Conservation (phyloP, 345 rosid genomes). For the Salix arbutifolia region DNA sequence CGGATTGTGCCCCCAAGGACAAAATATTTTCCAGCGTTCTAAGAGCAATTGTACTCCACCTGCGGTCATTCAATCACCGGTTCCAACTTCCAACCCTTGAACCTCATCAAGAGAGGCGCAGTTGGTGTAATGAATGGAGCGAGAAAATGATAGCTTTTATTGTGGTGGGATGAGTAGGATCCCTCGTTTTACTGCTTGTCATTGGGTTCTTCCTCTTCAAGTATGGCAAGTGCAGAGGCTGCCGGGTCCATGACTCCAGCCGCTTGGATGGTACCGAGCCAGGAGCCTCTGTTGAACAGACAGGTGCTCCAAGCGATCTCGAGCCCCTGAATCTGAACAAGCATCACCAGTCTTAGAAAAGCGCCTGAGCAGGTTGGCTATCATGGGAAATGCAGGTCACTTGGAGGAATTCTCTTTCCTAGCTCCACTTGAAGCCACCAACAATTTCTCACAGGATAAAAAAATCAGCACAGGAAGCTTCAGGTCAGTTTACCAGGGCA, state of each 20-base stretch:
- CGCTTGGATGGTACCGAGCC: slow-evolving; percentile 38
- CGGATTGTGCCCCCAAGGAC: slow-evolving; percentile 26
- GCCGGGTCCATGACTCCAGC: slow-evolving; percentile 71
- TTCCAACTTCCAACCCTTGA: slow-evolving; percentile 7
- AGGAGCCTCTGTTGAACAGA: neutral
- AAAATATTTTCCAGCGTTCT: slow-evolving; percentile 25
- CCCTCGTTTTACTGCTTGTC: slow-evolving; percentile 32
- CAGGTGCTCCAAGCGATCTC: slow-evolving; percentile 1
- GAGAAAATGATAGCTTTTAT: slow-evolving; percentile 43
- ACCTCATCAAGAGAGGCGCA: neutral
- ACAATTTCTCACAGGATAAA: slow-evolving; percentile 51
- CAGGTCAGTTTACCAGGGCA: slow-evolving; percentile 61
- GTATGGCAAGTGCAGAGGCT: slow-evolving; percentile 41
- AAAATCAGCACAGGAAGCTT: slow-evolving; percentile 74
- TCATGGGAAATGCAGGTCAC: slow-evolving; percentile 52
- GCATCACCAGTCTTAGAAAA: slow-evolving; percentile 36
- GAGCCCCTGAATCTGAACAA: neutral
- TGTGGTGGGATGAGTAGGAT: slow-evolving; percentile 63
- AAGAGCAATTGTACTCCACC: neutral
- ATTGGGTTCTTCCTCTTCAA: slow-evolving; percentile 37
- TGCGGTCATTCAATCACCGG: neutral
- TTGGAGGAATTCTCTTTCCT: slow-evolving; percentile 58
- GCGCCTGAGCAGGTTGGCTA: slow-evolving; percentile 56
- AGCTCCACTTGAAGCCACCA: slow-evolving; percentile 42
- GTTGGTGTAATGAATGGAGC: slow-evolving; percentile 30